Evolutionary conservation across 257 asterid species (phyloP), one percentile per base, ranked within the genome.

Genomic region (Solanum microdontum): DNA sequence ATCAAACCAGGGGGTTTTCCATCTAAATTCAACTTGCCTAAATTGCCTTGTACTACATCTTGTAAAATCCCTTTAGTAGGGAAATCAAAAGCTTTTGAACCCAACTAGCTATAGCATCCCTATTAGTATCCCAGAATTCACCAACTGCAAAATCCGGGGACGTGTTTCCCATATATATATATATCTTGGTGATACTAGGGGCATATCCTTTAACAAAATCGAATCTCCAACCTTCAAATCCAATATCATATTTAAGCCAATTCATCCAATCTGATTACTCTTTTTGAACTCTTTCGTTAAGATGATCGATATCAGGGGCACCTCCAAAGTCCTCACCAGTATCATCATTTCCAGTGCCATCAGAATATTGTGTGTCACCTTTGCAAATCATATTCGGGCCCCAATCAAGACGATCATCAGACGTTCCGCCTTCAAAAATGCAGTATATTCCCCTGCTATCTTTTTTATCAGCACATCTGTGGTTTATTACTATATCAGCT

Each of bases 361-460:
- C 98, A 32, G 94, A 90, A 80, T 87, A 96, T 37, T 91, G 62
- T 7, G 84, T 33, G 76, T 96, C 99, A 82, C 92, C 92, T 15
- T 70, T 82, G 93, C 98, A 95, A 34, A 96, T 96, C 87, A 89
- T 87, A 4, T 91, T 87, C 0, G 99, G 95, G 0, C 97, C 98
- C 99, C 99, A 96, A 84, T 96, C 98, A n/a, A 96, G 97, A 48
- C 95, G 97, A 21, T 68, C 92, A 82, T 94, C 99, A 11, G 94
- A 32, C 0, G 98, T 95, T 40, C 99, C 98, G 11, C 99, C 99
- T 60, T 96, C 98, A 83, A 95, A 96, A 84, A 95, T 89, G 91
- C 91, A 82, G 88, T 93, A 95, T 33, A 92, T 90, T 37, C 99
- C 98, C n/a, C 95, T 89, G 55, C 86, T 12, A 24, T 96, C 98